Conservation (phyloP, 2,329 filamentous ascomycete genomes). For the Hansfordia pulvinata region DNA sequence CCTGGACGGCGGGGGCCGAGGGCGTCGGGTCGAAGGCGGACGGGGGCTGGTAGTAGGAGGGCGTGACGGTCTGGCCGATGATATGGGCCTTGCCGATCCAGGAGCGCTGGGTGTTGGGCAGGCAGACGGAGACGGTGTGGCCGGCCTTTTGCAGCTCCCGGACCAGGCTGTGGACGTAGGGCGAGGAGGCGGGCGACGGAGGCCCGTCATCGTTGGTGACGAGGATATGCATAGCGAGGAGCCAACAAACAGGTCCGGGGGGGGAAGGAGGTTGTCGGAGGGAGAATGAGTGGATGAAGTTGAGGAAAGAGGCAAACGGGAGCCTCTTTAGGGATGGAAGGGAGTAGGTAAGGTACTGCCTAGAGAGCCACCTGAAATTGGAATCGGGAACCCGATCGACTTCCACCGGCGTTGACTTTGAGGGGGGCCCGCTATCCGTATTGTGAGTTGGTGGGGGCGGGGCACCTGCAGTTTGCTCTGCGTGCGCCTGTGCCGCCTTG, state of each 20-base stretch:
- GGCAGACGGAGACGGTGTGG: slow-evolving; percentile 79
- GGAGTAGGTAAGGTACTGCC: too few relatives aligned
- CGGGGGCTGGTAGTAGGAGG: slow-evolving; percentile 63
- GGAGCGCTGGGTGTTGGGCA: slow-evolving; percentile 83
- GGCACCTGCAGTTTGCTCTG: not conserved
- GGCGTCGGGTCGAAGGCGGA: slow-evolving; percentile 21
- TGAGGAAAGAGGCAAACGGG: too few relatives aligned
- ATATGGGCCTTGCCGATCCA: slow-evolving; percentile 99
- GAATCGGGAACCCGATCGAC: too few relatives aligned
- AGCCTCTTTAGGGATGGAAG: too few relatives aligned
- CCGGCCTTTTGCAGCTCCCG: slow-evolving; percentile 58
- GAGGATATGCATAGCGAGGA: slow-evolving; percentile 47
- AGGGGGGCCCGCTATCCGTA: too few relatives aligned
- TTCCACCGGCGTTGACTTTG: too few relatives aligned
- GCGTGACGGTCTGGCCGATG: slow-evolving; percentile 76
- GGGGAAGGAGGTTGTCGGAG: too few relatives aligned
- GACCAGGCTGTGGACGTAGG: slow-evolving; percentile 66
- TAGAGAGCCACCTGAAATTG: too few relatives aligned
- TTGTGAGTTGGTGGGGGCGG: slow-evolving; percentile 1
- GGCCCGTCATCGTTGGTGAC: slow-evolving; percentile 73
- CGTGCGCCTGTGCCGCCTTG: not conserved
- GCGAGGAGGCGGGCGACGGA: slow-evolving; percentile 63
- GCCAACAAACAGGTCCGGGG: too few relatives aligned
- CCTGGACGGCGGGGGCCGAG: slow-evolving; percentile 35
- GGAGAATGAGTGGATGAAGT: too few relatives aligned